Percentiles rank a stretch among this genome's conserved stretches.
Evolutionary conservation across 2,329 filamentous ascomycete genomes (phyloP).

Genomic region (Claviceps sorghi): DNA sequence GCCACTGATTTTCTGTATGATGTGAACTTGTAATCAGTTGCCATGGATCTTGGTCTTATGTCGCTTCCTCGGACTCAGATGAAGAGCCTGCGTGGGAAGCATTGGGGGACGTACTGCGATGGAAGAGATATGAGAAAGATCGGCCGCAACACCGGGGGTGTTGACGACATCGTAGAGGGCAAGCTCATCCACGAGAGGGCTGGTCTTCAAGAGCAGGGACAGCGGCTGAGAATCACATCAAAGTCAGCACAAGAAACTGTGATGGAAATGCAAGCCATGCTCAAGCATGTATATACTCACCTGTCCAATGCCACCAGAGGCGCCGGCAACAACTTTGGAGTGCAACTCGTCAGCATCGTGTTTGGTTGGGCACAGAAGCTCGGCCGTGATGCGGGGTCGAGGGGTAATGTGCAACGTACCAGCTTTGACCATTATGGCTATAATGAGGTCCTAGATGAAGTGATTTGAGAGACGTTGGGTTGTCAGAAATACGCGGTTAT

Average conservation of each 20-base stretch:
- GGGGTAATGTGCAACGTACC: slow-evolving; percentile 26
- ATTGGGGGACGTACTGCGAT: slow-evolving; percentile 44
- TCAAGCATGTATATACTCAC: slow-evolving; percentile 30
- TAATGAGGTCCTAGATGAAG: background rate
- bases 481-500: background rate
- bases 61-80: background rate
- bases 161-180: slow-evolving; percentile 99
- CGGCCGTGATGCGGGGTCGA: slow-evolving; percentile 12
- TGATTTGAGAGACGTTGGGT: background rate
- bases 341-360: slow-evolving; percentile 6
- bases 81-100: slow-evolving; percentile 3
- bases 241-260: slow-evolving; percentile 9
- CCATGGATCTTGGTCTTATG: background rate
- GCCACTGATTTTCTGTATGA: slow-evolving; percentile 61
- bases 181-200: slow-evolving; percentile 77
- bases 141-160: slow-evolving; percentile 87
- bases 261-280: background rate
- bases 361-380: background rate
- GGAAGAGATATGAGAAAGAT: slow-evolving; percentile 94
- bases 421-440: slow-evolving; percentile 43
- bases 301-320: slow-evolving; percentile 97
- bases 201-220: slow-evolving; percentile 89
- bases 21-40: slow-evolving; percentile 4
- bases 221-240: slow-evolving; percentile 49
- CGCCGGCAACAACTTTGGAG: slow-evolving; percentile 69